Evolutionary conservation across 495 filamentous ascomycete species (phyloP).

Genomic region (Neurospora intermedia): DNA sequence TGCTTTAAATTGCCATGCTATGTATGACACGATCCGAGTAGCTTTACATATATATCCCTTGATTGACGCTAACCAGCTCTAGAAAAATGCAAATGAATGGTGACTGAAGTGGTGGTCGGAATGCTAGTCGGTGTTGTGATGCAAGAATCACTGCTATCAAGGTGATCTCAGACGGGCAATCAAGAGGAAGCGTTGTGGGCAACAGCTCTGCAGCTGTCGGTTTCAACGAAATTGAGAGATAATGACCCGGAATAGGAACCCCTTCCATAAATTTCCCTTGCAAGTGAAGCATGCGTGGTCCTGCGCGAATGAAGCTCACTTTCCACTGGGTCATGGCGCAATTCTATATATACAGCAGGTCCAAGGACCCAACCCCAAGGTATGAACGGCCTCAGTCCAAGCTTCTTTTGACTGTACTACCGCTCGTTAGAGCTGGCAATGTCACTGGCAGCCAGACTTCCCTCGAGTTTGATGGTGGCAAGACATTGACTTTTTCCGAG

Average conservation of each 20-base stretch:
- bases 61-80: not conserved
- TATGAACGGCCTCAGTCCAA: not conserved
- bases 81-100: not conserved
- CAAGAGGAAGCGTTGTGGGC: not conserved
- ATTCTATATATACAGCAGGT: not conserved
- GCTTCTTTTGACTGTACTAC: not conserved
- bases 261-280: not conserved
- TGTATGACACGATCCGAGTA: not conserved
- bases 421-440: not conserved
- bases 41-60: not conserved
- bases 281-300: not conserved
- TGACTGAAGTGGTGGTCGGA: too few species aligned
- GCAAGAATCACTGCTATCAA: too few species aligned
- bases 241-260: not conserved
- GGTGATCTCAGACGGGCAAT: not conserved
- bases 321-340: not conserved
- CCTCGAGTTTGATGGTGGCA: not conserved
- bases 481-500: too few species aligned
- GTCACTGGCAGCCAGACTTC: not conserved
- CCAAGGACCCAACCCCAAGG: not conserved
- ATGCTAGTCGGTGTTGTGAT: too few species aligned
- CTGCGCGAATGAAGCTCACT: not conserved
- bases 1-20: not conserved
- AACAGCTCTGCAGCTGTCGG: not conserved
- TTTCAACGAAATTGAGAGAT: not conserved